A percentile compares a stretch with the other conserved stretches of the same genome.
Conservation (phyloP, 2,329 filamentous ascomycete species). For the Elsinoe arachidis region DNA sequence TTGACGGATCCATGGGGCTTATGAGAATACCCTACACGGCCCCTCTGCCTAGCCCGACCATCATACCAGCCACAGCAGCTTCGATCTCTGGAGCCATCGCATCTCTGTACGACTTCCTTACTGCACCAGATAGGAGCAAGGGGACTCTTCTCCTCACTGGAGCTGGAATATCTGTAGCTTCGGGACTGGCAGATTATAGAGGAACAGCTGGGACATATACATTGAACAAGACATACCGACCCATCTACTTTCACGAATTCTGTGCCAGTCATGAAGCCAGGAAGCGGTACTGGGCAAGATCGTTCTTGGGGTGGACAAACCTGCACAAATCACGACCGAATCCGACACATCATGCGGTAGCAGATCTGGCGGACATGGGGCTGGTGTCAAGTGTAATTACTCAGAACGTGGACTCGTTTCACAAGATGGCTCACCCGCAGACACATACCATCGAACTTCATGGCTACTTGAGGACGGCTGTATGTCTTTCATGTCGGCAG, state of each 20-base stretch:
- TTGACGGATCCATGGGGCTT: slow-evolving; percentile 31
- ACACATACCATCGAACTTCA: slow-evolving; percentile 78
- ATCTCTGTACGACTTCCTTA: slow-evolving; percentile 70
- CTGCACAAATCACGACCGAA: slow-evolving; percentile 74
- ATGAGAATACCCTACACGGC: slow-evolving; percentile 89
- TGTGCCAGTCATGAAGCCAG: slow-evolving; percentile 69
- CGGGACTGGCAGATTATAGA: slow-evolving; percentile 85
- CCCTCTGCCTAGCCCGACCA: slow-evolving; percentile 63
- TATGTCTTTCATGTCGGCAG: slow-evolving; percentile 70
- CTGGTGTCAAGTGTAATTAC: slow-evolving; percentile 72
- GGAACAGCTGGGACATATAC: slow-evolving; percentile 86
- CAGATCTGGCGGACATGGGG: slow-evolving; percentile 61
- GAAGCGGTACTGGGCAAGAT: slow-evolving; percentile 92
- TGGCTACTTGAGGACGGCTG: slow-evolving; percentile 72
- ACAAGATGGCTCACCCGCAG: slow-evolving; percentile 64
- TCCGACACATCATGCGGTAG: slow-evolving; percentile 66
- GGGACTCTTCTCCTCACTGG: slow-evolving; percentile 63
- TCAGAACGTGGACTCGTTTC: slow-evolving; percentile 96
- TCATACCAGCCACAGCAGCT: slow-evolving; percentile 64
- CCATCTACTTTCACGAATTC: slow-evolving; percentile 92
- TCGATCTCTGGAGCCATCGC: slow-evolving; percentile 64
- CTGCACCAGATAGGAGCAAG: slow-evolving; percentile 41
- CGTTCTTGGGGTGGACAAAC: slow-evolving; percentile 85
- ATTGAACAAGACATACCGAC: slow-evolving; percentile 79
- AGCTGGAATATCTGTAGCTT: slow-evolving; percentile 87